Conservation (phyloP, 2,329 filamentous ascomycete species). For the Sordariomycetes sp. region DNA sequence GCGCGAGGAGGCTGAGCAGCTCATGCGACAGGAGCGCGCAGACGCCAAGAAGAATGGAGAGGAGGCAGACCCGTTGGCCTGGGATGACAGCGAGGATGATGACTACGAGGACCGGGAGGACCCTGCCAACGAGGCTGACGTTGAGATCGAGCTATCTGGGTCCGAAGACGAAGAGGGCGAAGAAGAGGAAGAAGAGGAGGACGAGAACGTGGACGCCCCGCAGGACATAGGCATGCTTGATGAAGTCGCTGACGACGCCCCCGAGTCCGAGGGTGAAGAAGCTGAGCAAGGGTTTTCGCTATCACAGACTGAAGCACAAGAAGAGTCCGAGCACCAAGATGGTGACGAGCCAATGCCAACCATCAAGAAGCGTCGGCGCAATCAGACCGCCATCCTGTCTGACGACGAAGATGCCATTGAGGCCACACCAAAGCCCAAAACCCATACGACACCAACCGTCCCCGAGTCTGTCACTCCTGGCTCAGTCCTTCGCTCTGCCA, state of each 20-base stretch:
- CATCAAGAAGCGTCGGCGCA: slow-evolving; percentile 31
- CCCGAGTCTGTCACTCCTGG: slow-evolving; percentile 40
- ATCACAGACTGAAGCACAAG: no score
- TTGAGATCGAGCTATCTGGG: slow-evolving; percentile 32
- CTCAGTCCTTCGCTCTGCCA: slow-evolving; percentile 59
- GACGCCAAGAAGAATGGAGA: slow-evolving; percentile 62
- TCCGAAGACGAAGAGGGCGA: slow-evolving; percentile 31
- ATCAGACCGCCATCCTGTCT: slow-evolving; percentile 45
- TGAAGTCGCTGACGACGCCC: slow-evolving; percentile 17
- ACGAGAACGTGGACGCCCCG: no score
- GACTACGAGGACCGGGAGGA: slow-evolving; percentile 34
- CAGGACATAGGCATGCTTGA: no score
- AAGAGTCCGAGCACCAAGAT: slow-evolving; percentile 21
- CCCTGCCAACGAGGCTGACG: slow-evolving; percentile 24
- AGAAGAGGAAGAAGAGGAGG: slow-evolving; percentile 21
- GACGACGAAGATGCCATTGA: slow-evolving; percentile 49
- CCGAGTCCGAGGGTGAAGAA: slow-evolving; percentile 16
- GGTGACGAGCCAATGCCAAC: slow-evolving; percentile 7
- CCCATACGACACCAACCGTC: slow-evolving; percentile 30
- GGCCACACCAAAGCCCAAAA: slow-evolving; percentile 41
- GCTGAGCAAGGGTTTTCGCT: no score
- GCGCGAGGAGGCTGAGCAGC: slow-evolving; percentile 62
- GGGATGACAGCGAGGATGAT: slow-evolving; percentile 49
- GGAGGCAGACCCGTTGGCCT: slow-evolving; percentile 39
- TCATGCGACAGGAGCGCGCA: slow-evolving; percentile 68